Percentiles rank a stretch among this genome's conserved stretches.
Conservation (phyloP, 352 stramenopile genomes). For the Pythium insidiosum region DNA sequence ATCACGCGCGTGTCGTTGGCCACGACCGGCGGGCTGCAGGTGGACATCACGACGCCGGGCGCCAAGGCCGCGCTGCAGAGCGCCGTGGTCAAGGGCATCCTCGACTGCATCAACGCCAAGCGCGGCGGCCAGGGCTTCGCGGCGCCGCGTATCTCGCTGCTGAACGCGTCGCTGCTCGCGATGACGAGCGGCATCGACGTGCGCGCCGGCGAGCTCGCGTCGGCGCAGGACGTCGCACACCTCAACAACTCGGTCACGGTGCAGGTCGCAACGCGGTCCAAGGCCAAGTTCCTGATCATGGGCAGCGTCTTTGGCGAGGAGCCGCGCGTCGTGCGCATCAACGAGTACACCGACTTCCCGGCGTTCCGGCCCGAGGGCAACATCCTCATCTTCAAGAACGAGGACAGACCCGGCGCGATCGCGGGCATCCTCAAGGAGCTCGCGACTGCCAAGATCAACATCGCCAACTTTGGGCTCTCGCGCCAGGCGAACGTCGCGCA, state of each 20-base stretch:
- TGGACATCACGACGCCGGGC: slow-evolving; percentile 74
- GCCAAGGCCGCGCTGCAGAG: slow-evolving; percentile 66
- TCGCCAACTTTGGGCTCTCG: slow-evolving; percentile 78
- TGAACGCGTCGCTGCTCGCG: slow-evolving; percentile 63
- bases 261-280: slow-evolving; percentile 52
- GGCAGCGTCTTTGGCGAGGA: slow-evolving; percentile 81
- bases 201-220: slow-evolving; percentile 48
- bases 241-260: slow-evolving; percentile 76
- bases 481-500: slow-evolving; percentile 48
- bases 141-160: slow-evolving; percentile 28
- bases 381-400: slow-evolving; percentile 78
- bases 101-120: slow-evolving; percentile 42
- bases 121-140: slow-evolving; percentile 6
- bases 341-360: slow-evolving; percentile 81
- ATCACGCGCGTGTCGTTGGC: slow-evolving; percentile 62
- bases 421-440: slow-evolving; percentile 65
- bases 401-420: slow-evolving; percentile 74
- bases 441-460: slow-evolving; percentile 69
- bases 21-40: slow-evolving; percentile 47
- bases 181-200: slow-evolving; percentile 77
- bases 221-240: slow-evolving; percentile 32
- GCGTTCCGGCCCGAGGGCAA: slow-evolving; percentile 74
- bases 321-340: slow-evolving; percentile 67
- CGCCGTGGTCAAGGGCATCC: slow-evolving; percentile 63
- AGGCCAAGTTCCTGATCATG: slow-evolving; percentile 51